Percentiles rank a stretch among this genome's conserved stretches.
These are phyloP conservation scores for Mytilinidion resinicola DNA, from an alignment of 495 filamentous ascomycete genomes.

Conservation along the genomic window DNA sequence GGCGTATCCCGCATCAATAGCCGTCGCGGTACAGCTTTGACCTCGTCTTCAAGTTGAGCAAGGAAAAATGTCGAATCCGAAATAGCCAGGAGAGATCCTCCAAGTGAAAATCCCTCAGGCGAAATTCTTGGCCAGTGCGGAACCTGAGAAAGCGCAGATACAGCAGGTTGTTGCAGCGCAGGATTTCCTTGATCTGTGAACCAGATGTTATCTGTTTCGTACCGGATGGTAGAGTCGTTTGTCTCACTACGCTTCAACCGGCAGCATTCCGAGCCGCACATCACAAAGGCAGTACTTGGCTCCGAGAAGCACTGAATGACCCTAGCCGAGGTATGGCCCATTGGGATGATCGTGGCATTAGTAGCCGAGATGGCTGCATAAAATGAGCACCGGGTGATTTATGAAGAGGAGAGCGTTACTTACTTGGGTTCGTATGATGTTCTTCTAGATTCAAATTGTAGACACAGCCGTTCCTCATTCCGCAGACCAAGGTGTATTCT, in stretches of 20 bases:
- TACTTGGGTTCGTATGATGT: no score
- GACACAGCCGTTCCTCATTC: conserved; percentile 31
- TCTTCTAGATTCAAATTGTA: neutral
- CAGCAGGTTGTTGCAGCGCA: conserved; percentile 18
- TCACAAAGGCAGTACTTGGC: conserved; percentile 18
- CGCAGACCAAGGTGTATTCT: conserved; percentile 19
- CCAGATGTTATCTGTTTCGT: conserved; percentile 28
- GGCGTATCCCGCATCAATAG: conserved; percentile 46
- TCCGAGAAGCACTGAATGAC: conserved; percentile 7
- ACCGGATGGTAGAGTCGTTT: conserved; percentile 1
- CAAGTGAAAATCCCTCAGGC: conserved; percentile 30
- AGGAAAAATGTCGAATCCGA: conserved; percentile 44
- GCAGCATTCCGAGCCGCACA: conserved; percentile 24
- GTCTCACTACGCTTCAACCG: conserved; percentile 1
- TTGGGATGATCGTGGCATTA: neutral
- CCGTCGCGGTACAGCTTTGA: conserved; percentile 48
- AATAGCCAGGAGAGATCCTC: conserved; percentile 24
- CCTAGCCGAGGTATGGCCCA: conserved; percentile 16
- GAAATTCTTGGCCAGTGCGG: conserved; percentile 6
- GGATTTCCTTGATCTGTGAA: conserved; percentile 23
- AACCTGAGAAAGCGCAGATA: conserved; percentile 22
- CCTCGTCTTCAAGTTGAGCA: conserved; percentile 42
- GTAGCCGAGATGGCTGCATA: no score
- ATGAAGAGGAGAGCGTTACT: no score
- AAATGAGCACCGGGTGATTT: no score